Conservation (phyloP, 306 rosid genomes). For the Alnus glutinosa region DNA sequence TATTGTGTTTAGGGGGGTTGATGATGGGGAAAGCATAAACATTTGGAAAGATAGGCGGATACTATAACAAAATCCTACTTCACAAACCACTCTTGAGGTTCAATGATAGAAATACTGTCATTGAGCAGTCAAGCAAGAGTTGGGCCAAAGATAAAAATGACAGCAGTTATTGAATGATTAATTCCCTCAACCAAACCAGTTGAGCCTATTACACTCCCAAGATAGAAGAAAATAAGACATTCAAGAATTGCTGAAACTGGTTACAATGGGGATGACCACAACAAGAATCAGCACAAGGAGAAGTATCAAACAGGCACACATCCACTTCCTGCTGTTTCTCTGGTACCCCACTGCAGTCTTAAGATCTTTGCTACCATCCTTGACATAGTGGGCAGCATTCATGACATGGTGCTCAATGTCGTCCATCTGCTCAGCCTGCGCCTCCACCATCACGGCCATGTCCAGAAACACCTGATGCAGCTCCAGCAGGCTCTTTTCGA, state of each 20-base stretch:
- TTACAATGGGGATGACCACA: slow-evolving; percentile 55
- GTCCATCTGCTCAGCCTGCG: slow-evolving; percentile 91
- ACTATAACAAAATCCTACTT: too few species aligned
- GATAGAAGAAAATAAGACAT: not conserved
- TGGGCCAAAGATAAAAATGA: too few species aligned
- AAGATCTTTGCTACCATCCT: slow-evolving; percentile 66
- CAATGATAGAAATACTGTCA: too few species aligned
- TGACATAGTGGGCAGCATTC: slow-evolving; percentile 70
- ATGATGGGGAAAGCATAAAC: too few species aligned
- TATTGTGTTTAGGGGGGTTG: too few species aligned
- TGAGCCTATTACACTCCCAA: not conserved
- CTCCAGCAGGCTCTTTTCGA: slow-evolving; percentile 78
- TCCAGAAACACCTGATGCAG: slow-evolving; percentile 83
- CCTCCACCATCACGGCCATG: slow-evolving; percentile 96
- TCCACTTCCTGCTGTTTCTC: slow-evolving; percentile 65
- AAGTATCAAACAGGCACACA: slow-evolving; percentile 63
- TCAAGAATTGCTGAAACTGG: slow-evolving; percentile 58
- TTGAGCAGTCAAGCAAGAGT: too few species aligned
- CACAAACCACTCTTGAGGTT: too few species aligned
- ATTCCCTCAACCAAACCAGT: not conserved
- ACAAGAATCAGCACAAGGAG: slow-evolving; percentile 57
- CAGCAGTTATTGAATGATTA: not conserved
- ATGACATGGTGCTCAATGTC: slow-evolving; percentile 85
- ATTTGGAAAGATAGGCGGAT: too few species aligned
- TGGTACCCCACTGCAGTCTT: slow-evolving; percentile 56